These are phyloP conservation scores for Chlorella vulgaris DNA, from an alignment of 139 green algal species.

Conservation along the genomic window DNA sequence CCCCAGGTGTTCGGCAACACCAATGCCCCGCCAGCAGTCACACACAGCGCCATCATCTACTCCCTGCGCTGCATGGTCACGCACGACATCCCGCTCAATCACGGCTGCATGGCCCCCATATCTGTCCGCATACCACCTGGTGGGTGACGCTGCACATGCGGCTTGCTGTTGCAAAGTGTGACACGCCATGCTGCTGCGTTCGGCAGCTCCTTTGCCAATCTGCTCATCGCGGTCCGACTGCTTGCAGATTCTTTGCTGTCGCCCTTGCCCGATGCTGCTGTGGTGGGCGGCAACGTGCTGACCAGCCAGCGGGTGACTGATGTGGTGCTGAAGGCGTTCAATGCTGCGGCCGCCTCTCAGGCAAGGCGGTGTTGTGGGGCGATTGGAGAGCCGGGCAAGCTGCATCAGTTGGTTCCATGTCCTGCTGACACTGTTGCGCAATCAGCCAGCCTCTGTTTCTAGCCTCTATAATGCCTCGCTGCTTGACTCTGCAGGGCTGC, in stretches of 20 bases:
- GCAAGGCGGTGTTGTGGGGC: constrained; percentile 32
- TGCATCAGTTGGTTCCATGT: background rate
- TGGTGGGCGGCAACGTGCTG: constrained; percentile 98
- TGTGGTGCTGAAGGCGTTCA: constrained; percentile 93
- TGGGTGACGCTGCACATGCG: too few species aligned
- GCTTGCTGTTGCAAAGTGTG: too few species aligned
- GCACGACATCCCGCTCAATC: constrained; percentile 92
- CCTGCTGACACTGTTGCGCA: too few species aligned
- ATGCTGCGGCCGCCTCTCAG: constrained; percentile 83
- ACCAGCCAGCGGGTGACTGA: constrained; percentile 97
- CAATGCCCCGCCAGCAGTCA: constrained; percentile 94
- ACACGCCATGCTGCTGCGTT: too few species aligned
- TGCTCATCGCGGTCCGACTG: background rate
- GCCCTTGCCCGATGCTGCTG: constrained; percentile 67
- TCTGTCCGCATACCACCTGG: constrained; percentile 68
- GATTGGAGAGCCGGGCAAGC: background rate
- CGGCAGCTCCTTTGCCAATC: too few species aligned
- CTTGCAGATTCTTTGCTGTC: constrained; percentile 49
- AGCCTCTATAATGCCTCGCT: background rate
- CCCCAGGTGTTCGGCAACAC: constrained; percentile 93
- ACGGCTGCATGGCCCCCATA: constrained; percentile 85
- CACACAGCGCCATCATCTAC: constrained; percentile 95
- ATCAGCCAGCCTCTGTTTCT: too few species aligned
- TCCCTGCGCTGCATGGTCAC: constrained; percentile 89
- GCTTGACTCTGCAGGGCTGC: constrained; percentile 72